Percentiles rank a stretch among this genome's conserved stretches.
These are phyloP conservation scores for Moniliella sp. DNA, from an alignment of 1,284 basidiomycete species.

Conservation along the genomic window DNA sequence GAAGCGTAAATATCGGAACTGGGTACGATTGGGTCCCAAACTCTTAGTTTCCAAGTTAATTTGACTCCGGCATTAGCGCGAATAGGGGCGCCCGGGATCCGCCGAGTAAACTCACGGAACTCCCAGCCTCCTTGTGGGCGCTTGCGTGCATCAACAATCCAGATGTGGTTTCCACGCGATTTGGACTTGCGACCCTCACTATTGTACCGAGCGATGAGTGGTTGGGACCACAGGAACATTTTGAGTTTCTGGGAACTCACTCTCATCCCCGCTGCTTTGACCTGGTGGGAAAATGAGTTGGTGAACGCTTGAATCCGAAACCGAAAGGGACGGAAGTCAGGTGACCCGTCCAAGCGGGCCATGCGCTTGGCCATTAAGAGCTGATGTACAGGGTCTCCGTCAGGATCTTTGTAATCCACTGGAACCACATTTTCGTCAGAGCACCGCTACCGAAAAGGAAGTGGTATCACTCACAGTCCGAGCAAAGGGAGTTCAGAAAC, in stretches of 20 bases:
- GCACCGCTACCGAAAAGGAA: slow-evolving; percentile 2
- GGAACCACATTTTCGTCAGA: background rate
- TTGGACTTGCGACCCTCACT: slow-evolving; percentile 96
- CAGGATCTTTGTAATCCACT: slow-evolving; percentile 79
- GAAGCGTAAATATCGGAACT: slow-evolving; percentile 44
- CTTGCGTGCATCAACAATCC: slow-evolving; percentile 91
- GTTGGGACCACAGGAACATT: slow-evolving; percentile 78
- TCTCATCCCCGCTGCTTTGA: slow-evolving; percentile 40
- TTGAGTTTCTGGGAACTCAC: slow-evolving; percentile 48
- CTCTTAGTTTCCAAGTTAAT: slow-evolving; percentile 77
- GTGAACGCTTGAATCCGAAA: slow-evolving; percentile 98
- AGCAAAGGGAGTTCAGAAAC: slow-evolving; percentile 70
- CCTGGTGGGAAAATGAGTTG: slow-evolving; percentile 78
- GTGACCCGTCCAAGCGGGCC: slow-evolving; percentile 45
- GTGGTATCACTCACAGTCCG: too few species aligned
- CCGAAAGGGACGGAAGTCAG: slow-evolving; percentile 94
- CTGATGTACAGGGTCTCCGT: slow-evolving; percentile 92
- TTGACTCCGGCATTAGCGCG: slow-evolving; percentile 47
- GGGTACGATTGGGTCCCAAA: slow-evolving; percentile 73
- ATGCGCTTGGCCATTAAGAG: slow-evolving; percentile 61
- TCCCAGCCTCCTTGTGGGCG: slow-evolving; percentile 52
- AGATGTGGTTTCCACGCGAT: slow-evolving; percentile 96
- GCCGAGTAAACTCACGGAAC: slow-evolving; percentile 64
- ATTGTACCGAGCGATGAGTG: slow-evolving; percentile 87
- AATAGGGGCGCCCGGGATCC: slow-evolving; percentile 21